Base-by-base conservation (phyloP, 2,329 filamentous ascomycete genomes). In the Amesomyces nigricolor region DNA sequence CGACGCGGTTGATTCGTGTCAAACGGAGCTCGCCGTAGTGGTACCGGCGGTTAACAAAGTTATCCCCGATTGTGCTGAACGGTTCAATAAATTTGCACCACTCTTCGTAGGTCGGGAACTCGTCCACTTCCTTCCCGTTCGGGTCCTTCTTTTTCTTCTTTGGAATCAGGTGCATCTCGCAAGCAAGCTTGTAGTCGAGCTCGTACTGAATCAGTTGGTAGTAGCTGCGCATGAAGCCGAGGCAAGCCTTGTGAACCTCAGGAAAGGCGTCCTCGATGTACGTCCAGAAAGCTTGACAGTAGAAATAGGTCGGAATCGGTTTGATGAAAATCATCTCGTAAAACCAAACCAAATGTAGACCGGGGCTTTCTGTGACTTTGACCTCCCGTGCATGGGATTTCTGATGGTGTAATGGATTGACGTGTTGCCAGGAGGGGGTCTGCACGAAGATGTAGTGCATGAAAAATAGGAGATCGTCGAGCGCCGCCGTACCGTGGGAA, bases 301-400 rank as follows among this genome's bases (percentile, higher is more conserved):
- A 64, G 8, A 74, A 64, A 54, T 69, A 73, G 9, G 58, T 61
- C 0, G 73, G 72, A 5, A 77, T 60, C 0, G 73, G 74, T 54
- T 75, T 75, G 63, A 76, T 62, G 61, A 70, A 74, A 38, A 76
- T 72, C 10, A 64, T 60, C 49, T 71, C 64, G 55, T 70, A 63
- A 54, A 68, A 65, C 73, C 72, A 75, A 10, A 75, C 66, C 4
- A 76, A 65, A 53, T 76, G 74, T 16, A 76, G 65, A 9, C 70
- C 67, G 1, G 72, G 68, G 35, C 70, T 62, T 57, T 76, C 72
- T 3, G 69, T 70, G 8, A 75, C 61, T 11, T 73, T 52, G 51
- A 77, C 68, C 8, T 67, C 57, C 9, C 74, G 72, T 0, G 66
- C 66, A 19, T 70, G 68, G 2, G 72, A 66, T 4, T 58, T 55